Evolutionary conservation across 108 stramenopile species (phyloP), one percentile per base, ranked within the genome.

Genomic region (Cyclotella choctawhatcheeana): DNA sequence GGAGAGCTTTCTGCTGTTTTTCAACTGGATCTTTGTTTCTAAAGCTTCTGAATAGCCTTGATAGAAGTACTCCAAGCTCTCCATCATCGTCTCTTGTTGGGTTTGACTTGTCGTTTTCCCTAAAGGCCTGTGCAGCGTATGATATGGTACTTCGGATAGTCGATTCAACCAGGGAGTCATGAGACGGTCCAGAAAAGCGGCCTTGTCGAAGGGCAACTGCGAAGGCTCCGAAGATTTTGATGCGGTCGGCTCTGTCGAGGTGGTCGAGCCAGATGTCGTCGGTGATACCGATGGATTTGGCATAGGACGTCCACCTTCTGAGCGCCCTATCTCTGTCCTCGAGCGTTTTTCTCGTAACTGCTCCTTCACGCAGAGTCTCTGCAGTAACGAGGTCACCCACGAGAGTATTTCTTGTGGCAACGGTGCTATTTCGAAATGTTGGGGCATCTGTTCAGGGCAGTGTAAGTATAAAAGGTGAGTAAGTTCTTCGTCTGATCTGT

Each of bases 361-460:
- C 71, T 45, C 52, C 45, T 30, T 62, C 26, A 21, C 30, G 48
- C 60, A 44, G 26, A 54, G 17, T 35, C 29, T 26, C 40, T 31
- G 75, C 76, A 77, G 76, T 59, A 52, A 20, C 2, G 51, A 71
- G 59, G 45, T 77, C 76, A 77, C 43, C 69, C 68, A 77, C 3
- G 61, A 63, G 65, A 18, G 17, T 22, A 67, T 77, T 35, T 77
- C 58, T 2, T 64, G 70, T 52, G 76, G 69, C 3, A 77, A 21
- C 18, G 76, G 76, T 22, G 16, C 25, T 32, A 71, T 70, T 16
- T 53, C 17, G 65, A 77, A 77, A 45, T 63, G 34, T 16, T 13
- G 3, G 1, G 69, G 76, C 13, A 63, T 16, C 69, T 71, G 69
- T 37, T 47, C 4, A 4, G 61, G 59, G 40, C 62, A 17, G 18